phyloP scores from a whole-genome alignment of 2,329 filamentous ascomycete species.

The Blumeria hordei region DNA sequence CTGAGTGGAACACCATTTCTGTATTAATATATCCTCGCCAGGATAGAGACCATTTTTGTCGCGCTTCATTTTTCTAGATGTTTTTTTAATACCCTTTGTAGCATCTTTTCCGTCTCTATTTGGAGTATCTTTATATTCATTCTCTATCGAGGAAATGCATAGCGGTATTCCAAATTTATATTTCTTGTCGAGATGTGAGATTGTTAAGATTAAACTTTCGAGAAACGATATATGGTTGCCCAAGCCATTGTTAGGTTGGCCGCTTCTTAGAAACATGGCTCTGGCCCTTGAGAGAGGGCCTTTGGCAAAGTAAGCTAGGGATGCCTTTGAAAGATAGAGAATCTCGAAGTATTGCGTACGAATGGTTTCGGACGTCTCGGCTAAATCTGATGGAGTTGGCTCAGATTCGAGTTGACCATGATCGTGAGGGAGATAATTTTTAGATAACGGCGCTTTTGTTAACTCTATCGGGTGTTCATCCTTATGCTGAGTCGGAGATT shows the following conservation, averaged over 20 bases:
- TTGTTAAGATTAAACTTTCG: constrained; percentile 41
- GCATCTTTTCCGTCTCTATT: constrained; percentile 21
- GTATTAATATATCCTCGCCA: constrained; percentile 37
- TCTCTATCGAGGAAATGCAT: constrained; percentile 29
- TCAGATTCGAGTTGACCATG: too few relatives aligned
- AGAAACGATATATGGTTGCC: constrained; percentile 42
- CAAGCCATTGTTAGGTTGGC: constrained; percentile 35
- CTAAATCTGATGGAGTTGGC: constrained; percentile 4
- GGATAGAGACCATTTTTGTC: constrained; percentile 47
- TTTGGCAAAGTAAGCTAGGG: constrained; percentile 64
- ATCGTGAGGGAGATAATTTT: neutral
- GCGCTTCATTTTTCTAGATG: constrained; percentile 38
- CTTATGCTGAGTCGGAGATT: constrained; percentile 4
- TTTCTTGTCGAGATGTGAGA: constrained; percentile 51
- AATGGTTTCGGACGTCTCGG: constrained; percentile 32
- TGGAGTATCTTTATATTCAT: constrained; percentile 25
- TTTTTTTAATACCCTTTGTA: constrained; percentile 23
- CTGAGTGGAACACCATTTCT: constrained; percentile 45
- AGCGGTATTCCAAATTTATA: constrained; percentile 46
- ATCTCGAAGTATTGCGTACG: constrained; percentile 33
- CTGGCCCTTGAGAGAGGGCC: constrained; percentile 54
- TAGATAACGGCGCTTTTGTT: neutral
- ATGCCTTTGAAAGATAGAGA: constrained; percentile 41
- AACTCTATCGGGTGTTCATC: constrained; percentile 2
- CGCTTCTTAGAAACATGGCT: constrained; percentile 36